Evolutionary conservation across 208 protist genomes (phyloP).

Genomic region (Crithidia sp.): DNA sequence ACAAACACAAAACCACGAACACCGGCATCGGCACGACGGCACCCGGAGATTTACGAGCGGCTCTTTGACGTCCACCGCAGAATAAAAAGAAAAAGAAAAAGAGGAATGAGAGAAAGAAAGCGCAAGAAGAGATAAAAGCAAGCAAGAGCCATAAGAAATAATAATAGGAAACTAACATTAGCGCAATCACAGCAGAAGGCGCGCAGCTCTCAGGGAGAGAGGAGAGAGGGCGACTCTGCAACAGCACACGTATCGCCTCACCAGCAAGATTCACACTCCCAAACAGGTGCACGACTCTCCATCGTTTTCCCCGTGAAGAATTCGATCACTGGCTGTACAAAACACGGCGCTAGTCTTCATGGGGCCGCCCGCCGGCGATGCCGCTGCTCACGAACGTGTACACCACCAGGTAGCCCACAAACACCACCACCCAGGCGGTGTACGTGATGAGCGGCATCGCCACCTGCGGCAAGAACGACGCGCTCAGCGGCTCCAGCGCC

Average conservation of each 20-base stretch:
- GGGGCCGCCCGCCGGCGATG: constrained; percentile 16
- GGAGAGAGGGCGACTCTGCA: too few species aligned
- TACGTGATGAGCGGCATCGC: constrained; percentile 28
- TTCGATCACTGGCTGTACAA: neutral
- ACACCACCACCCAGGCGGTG: constrained; percentile 17
- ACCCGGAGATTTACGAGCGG: neutral
- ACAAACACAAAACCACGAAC: neutral
- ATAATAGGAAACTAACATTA: too few species aligned
- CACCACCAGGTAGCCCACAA: constrained; percentile 22
- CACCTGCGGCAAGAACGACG: constrained; percentile 27
- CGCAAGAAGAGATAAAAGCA: constrained; percentile 9
- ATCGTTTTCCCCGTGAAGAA: too few species aligned
- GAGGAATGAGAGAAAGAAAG: neutral
- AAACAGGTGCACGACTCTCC: too few species aligned
- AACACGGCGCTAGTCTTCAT: constrained; percentile 1
- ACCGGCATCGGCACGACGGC: neutral
- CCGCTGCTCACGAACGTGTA: constrained; percentile 34
- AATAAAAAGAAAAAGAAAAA: constrained; percentile 2
- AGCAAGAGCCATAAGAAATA: neutral
- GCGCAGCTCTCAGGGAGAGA: too few species aligned
- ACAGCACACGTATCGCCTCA: too few species aligned
- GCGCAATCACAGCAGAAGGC: too few species aligned
- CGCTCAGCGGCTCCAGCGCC: constrained; percentile 26
- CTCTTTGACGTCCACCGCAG: neutral
- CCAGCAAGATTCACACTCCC: too few species aligned